These are phyloP conservation scores for Akanthomyces muscarius DNA, from an alignment of 2,329 filamentous ascomycete genomes.

Conservation along the genomic window DNA sequence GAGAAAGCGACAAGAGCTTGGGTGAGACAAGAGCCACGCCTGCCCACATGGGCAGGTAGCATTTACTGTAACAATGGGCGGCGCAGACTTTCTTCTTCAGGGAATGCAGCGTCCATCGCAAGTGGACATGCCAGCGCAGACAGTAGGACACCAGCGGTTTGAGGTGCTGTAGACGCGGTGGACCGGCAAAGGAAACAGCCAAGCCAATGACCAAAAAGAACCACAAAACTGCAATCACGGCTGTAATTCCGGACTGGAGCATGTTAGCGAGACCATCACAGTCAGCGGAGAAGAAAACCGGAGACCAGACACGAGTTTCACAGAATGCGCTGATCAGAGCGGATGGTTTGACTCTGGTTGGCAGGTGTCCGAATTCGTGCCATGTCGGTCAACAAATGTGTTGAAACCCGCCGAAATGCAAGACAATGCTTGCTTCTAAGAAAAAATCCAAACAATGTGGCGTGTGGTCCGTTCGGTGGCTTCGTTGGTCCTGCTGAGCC, in stretches of 20 bases:
- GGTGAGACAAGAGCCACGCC: neutral
- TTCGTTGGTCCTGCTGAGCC: conserved; percentile 12
- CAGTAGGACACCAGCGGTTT: neutral
- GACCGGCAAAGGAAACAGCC: neutral
- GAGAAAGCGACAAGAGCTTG: neutral
- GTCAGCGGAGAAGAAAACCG: conserved; percentile 7
- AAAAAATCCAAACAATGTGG: neutral
- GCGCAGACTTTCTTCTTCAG: neutral
- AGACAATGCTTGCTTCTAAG: neutral
- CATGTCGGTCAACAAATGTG: neutral
- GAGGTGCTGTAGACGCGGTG: neutral
- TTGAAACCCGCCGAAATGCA: neutral
- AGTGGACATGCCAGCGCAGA: neutral
- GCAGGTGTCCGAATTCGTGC: neutral
- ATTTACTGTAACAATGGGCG: neutral
- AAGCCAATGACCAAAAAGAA: neutral
- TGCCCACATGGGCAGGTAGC: conserved; percentile 6
- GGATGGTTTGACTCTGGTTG: neutral
- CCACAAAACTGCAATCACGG: conserved; percentile 1
- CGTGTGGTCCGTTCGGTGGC: conserved; percentile 1
- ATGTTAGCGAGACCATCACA: neutral
- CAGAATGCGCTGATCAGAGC: neutral
- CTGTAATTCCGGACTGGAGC: neutral
- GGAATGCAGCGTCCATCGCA: neutral
- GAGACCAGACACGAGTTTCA: conserved; percentile 5